Evolutionary conservation across 768 basidiomycete genomes (phyloP).

Genomic region (Lactarius hatsudake): DNA sequence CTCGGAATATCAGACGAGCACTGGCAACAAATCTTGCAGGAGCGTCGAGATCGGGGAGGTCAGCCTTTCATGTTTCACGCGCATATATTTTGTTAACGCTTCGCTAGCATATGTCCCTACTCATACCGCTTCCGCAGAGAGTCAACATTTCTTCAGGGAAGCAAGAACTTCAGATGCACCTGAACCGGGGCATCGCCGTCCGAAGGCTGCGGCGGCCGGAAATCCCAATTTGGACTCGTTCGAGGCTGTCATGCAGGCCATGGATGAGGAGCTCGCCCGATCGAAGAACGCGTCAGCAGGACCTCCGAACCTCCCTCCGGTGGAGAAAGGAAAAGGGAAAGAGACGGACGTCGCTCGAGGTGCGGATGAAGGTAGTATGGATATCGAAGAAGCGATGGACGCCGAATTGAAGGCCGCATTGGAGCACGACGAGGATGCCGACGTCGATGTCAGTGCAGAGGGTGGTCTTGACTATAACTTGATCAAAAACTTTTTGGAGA

Average conservation of each 20-base stretch:
- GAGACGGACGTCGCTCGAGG: constrained; percentile 38
- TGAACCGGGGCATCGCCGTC: constrained; percentile 17
- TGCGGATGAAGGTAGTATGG: constrained; percentile 48
- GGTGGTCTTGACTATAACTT: constrained; percentile 77
- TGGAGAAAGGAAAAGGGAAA: constrained; percentile 39
- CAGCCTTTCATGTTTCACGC: constrained; percentile 32
- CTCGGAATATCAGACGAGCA: constrained; percentile 87
- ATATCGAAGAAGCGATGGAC: constrained; percentile 88
- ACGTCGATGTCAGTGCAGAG: constrained; percentile 46
- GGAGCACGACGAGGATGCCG: constrained; percentile 55
- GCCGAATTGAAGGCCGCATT: constrained; percentile 72
- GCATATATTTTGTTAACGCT: background rate
- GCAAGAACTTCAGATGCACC: background rate
- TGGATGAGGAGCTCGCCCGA: constrained; percentile 79
- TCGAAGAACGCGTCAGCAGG: constrained; percentile 27
- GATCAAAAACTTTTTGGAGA: constrained; percentile 96
- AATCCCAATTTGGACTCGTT: constrained; percentile 87
- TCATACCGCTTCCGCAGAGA: constrained; percentile 15
- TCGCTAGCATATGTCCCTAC: constrained; percentile 31
- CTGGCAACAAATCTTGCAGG: constrained; percentile 82
- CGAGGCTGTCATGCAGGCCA: constrained; percentile 93
- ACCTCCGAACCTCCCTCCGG: constrained; percentile 7
- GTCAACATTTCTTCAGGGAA: constrained; percentile 1
- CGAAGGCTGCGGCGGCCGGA: constrained; percentile 38
- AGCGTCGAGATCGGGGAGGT: constrained; percentile 82